Percentiles rank a stretch among this genome's conserved stretches.
These are phyloP conservation scores for Erodium moschatum DNA, from an alignment of 441 rosid species.

Conservation along the genomic window DNA sequence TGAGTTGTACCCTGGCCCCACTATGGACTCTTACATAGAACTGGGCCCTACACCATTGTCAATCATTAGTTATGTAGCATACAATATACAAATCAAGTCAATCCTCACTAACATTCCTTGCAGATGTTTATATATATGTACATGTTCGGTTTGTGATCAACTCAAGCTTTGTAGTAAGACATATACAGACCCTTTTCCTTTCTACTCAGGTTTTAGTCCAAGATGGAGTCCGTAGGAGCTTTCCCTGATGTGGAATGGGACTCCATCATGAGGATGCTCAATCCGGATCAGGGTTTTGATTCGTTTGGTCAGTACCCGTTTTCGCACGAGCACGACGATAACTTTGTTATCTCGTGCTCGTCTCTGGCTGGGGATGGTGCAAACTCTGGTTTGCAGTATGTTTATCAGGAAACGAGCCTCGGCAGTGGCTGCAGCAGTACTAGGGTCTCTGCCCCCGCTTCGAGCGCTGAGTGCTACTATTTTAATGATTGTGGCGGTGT, in stretches of 20 bases:
- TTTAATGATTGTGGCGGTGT: constrained; percentile 26
- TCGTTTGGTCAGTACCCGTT: constrained; percentile 35
- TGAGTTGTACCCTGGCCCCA: constrained; percentile 39
- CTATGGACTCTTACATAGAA: constrained; percentile 35
- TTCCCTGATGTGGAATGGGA: constrained; percentile 49
- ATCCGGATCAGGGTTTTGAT: constrained; percentile 62
- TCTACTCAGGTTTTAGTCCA: background rate
- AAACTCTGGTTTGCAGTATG: constrained; percentile 16
- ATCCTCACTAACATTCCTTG: constrained; percentile 25
- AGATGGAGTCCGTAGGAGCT: constrained; percentile 49
- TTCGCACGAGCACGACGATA: constrained; percentile 16
- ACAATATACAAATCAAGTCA: constrained; percentile 24
- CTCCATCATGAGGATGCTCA: constrained; percentile 39
- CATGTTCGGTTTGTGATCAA: constrained; percentile 20
- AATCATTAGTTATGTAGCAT: constrained; percentile 25
- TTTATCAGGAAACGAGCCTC: constrained; percentile 20
- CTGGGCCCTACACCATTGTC: no score
- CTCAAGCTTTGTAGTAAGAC: constrained; percentile 9
- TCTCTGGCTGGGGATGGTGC: background rate
- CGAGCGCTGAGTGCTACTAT: constrained; percentile 23
- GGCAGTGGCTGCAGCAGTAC: constrained; percentile 13
- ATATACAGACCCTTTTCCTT: constrained; percentile 5
- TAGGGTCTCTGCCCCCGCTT: no score
- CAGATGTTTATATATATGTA: constrained; percentile 18
- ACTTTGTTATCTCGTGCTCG: constrained; percentile 21